Conservation (phyloP, 2,329 filamentous ascomycete species). For the Biscogniauxia marginata region DNA sequence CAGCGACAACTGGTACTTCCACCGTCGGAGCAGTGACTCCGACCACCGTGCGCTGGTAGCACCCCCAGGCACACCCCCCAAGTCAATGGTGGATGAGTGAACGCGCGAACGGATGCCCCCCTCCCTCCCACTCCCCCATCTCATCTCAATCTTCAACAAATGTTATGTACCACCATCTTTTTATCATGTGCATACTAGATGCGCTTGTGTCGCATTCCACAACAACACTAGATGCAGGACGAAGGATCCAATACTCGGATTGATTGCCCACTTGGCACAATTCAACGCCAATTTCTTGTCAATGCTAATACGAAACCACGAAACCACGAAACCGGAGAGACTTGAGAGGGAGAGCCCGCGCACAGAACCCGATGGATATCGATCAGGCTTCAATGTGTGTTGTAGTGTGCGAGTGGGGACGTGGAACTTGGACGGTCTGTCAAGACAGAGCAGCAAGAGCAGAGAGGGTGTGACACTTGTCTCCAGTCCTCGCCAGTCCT, state of each 20-base stretch:
- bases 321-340: not conserved
- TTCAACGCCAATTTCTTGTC: not conserved
- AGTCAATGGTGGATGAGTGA: not conserved
- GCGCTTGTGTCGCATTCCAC: not conserved
- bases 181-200: not conserved
- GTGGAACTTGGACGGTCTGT: constrained; percentile 1
- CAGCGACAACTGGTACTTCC: constrained; percentile 21
- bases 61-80: not conserved
- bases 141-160: not conserved
- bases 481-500: constrained; percentile 1
- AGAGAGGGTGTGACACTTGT: constrained; percentile 13
- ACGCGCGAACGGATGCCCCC: not conserved
- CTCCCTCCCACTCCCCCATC: not conserved
- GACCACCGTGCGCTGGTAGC: not conserved
- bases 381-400: constrained; percentile 3
- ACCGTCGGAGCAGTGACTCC: constrained; percentile 20
- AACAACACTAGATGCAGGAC: not conserved
- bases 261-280: not conserved
- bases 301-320: not conserved
- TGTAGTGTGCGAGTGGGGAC: constrained; percentile 10
- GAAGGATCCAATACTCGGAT: not conserved
- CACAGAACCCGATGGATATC: not conserved
- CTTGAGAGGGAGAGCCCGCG: not conserved
- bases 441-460: constrained; percentile 1
- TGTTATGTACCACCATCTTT: not conserved